Percentiles rank a stretch among this genome's conserved stretches.
phyloP scores from a whole-genome alignment of 306 rosid species.

The Quercus variabilis region DNA sequence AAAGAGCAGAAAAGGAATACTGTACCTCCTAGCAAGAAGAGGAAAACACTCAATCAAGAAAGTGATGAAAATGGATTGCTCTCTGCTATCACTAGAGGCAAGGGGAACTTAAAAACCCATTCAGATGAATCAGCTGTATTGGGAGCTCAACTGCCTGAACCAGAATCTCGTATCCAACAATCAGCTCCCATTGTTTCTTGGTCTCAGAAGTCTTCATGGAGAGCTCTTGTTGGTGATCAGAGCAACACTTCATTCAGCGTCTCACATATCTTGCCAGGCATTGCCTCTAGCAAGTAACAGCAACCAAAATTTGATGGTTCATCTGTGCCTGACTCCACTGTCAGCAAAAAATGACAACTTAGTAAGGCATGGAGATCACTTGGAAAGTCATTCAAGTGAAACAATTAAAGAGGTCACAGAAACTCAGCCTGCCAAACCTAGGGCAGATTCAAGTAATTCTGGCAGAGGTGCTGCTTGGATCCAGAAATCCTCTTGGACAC shows the following conservation, averaged over 20 bases:
- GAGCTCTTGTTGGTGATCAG: constrained; percentile 51
- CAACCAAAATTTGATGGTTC: constrained; percentile 20
- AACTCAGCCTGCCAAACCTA: constrained; percentile 31
- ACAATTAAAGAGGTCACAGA: constrained; percentile 2
- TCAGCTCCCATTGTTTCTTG: constrained; percentile 41
- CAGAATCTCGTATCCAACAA: constrained; percentile 24
- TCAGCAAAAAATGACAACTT: constrained; percentile 15
- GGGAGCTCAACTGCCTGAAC: constrained; percentile 28
- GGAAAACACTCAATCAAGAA: constrained; percentile 32
- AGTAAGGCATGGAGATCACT: constrained; percentile 2
- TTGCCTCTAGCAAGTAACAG: constrained; percentile 18
- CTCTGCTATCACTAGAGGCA: constrained; percentile 24
- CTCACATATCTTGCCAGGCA: constrained; percentile 37
- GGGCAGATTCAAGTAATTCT: constrained; percentile 22
- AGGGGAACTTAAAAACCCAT: constrained; percentile 18
- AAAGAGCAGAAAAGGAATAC: constrained; percentile 22
- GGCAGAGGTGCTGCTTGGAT: constrained; percentile 77
- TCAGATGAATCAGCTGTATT: constrained; percentile 24
- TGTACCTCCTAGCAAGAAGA: constrained; percentile 41
- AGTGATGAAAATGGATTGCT: constrained; percentile 20
- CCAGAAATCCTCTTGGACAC: constrained; percentile 78
- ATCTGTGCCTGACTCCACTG: constrained; percentile 12
- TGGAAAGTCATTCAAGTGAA: neutral
- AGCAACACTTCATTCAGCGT: constrained; percentile 44
- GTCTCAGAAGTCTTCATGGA: constrained; percentile 84